Evolutionary conservation across 805 yeast species (phyloP).

Genomic region (Sugiyamaella americana): DNA sequence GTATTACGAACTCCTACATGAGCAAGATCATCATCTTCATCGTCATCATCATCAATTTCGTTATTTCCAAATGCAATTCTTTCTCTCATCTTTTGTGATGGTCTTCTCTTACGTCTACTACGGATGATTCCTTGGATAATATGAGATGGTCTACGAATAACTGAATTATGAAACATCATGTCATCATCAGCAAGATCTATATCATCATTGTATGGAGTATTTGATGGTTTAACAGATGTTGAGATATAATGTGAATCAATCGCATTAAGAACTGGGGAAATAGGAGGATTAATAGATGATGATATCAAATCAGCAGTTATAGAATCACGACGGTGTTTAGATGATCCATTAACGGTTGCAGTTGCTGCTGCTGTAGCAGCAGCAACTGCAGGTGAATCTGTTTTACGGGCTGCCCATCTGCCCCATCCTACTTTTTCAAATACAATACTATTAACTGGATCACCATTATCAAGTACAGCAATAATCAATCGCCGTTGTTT

Average conservation of each 20-base stretch:
- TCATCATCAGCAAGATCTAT: conserved; percentile 30
- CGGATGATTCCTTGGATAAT: not conserved
- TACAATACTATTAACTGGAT: conserved; percentile 41
- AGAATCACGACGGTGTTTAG: conserved; percentile 21
- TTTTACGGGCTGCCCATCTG: conserved; percentile 79
- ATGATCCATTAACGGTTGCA: conserved; percentile 7
- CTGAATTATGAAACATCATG: conserved; percentile 28
- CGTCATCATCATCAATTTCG: conserved; percentile 23
- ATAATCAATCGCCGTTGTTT: conserved; percentile 87
- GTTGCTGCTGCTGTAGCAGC: conserved; percentile 46
- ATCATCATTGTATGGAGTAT: conserved; percentile 27
- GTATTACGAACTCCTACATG: conserved; percentile 33
- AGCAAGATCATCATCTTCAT: conserved; percentile 31
- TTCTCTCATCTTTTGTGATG: conserved; percentile 9
- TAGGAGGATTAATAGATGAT: conserved; percentile 25
- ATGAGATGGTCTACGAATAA: not conserved
- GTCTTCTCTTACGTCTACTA: conserved; percentile 3
- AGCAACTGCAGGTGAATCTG: conserved; percentile 7
- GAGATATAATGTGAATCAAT: conserved; percentile 13
- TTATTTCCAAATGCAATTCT: conserved; percentile 7
- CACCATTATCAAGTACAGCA: conserved; percentile 71
- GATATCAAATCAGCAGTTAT: conserved; percentile 20
- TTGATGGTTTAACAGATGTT: conserved; percentile 4
- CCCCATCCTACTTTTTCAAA: conserved; percentile 98
- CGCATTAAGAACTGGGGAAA: conserved; percentile 31